phyloP scores from a whole-genome alignment of 495 filamentous ascomycete species.

The Aspergillus panamensis region DNA sequence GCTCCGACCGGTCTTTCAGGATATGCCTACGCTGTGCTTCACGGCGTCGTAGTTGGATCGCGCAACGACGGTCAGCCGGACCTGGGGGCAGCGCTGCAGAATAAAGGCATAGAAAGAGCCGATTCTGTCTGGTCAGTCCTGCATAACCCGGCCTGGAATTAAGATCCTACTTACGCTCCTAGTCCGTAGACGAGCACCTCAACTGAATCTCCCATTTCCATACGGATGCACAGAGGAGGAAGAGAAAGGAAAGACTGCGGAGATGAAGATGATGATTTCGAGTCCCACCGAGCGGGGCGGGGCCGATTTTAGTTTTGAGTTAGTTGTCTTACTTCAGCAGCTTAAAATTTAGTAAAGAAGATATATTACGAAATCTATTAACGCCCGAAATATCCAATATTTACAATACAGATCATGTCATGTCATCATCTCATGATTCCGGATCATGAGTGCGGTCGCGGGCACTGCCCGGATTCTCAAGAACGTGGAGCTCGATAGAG shows the following conservation, averaged over 20 bases:
- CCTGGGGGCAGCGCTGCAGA: constrained; percentile 35
- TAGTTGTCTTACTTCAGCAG: no score
- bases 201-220: constrained; percentile 29
- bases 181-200: constrained; percentile 39
- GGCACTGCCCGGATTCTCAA: constrained; percentile 8
- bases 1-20: not conserved
- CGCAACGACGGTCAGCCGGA: constrained; percentile 49
- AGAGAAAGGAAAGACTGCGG: not conserved
- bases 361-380: not conserved
- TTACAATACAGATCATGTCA: not conserved
- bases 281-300: no score
- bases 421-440: not conserved
- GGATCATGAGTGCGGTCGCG: not conserved
- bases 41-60: constrained; percentile 52
- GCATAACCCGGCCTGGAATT: no score
- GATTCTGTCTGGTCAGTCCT: constrained; percentile 26
- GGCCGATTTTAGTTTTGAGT: no score
- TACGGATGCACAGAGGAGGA: not conserved
- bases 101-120: constrained; percentile 50
- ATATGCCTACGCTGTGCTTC: constrained; percentile 29
- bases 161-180: constrained; percentile 32
- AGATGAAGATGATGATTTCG: not conserved
- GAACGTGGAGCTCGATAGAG: constrained; percentile 11
- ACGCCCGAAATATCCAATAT: not conserved
- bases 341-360: no score